A percentile compares a stretch with the other conserved stretches of the same genome.
Conservation (phyloP, 768 basidiomycete genomes). For the Collybia mongolica region DNA sequence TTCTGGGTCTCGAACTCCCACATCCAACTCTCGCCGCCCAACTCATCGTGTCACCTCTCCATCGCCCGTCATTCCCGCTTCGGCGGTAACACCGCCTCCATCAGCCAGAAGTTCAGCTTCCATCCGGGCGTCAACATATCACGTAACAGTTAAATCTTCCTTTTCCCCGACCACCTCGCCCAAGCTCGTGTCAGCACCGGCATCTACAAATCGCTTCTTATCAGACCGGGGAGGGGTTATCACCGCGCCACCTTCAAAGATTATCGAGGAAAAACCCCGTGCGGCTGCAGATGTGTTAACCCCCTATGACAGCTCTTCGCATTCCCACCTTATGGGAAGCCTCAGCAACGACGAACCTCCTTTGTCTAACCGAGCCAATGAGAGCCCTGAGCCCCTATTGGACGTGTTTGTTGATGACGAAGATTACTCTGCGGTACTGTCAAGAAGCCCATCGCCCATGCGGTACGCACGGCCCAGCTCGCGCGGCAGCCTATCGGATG, state of each 20-base stretch:
- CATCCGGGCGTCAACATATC: background rate
- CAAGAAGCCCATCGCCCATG: constrained; percentile 32
- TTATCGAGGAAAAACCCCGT: background rate
- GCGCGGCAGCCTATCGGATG: constrained; percentile 18
- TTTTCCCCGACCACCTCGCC: background rate
- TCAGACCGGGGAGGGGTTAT: background rate
- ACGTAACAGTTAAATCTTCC: background rate
- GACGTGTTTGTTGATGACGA: constrained; percentile 23
- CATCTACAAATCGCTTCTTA: background rate
- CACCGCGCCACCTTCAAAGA: background rate
- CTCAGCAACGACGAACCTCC: background rate
- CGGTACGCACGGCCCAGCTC: constrained; percentile 31
- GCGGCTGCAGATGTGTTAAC: background rate
- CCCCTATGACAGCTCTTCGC: background rate
- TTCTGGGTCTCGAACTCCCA: background rate
- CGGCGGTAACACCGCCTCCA: background rate
- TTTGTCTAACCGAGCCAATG: background rate
- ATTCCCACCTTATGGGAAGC: background rate
- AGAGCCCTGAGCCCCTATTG: background rate
- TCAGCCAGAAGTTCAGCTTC: background rate
- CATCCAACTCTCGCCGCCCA: background rate
- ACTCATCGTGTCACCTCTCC: constrained; percentile 5
- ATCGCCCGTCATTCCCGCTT: background rate
- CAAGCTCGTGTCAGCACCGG: background rate
- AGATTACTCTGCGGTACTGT: constrained; percentile 16